phyloP scores from a whole-genome alignment of 257 asterid genomes.

The Osmanthus fragrans region DNA sequence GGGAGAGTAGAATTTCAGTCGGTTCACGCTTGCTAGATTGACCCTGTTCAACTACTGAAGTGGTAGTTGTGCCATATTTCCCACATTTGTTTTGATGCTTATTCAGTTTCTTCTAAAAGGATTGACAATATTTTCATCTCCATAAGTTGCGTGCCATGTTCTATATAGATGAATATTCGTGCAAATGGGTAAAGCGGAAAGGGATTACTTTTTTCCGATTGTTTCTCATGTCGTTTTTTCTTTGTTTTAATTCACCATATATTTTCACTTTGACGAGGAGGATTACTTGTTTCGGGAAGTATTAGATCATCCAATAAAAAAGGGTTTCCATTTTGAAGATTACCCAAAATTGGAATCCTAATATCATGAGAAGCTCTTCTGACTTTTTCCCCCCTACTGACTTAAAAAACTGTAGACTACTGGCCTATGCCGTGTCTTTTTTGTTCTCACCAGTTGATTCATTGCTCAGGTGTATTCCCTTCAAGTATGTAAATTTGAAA shows the following conservation, averaged over 20 bases:
- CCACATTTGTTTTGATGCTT: not conserved
- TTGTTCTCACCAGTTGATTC: slow-evolving; percentile 11
- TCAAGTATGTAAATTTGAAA: slow-evolving; percentile 30
- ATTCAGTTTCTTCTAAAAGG: not conserved
- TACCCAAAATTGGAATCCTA: not conserved
- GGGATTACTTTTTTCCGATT: not conserved
- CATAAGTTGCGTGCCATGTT: not conserved
- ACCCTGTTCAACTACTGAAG: not conserved
- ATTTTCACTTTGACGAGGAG: not conserved
- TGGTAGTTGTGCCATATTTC: not conserved
- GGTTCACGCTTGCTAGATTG: not conserved
- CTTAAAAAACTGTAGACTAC: not conserved
- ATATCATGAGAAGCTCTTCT: not conserved
- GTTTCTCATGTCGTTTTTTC: not conserved
- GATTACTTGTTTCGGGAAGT: not conserved
- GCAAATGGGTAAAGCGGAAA: not conserved
- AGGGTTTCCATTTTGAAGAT: not conserved
- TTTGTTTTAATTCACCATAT: not conserved
- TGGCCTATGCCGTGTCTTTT: not conserved
- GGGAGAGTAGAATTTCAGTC: not conserved
- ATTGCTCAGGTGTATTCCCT: slow-evolving; percentile 50
- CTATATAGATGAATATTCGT: not conserved
- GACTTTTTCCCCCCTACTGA: not conserved
- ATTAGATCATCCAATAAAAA: not conserved
- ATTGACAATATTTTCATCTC: not conserved